Evolutionary conservation across 768 basidiomycete species (phyloP).

Genomic region (Gelatoporia subvermispora): DNA sequence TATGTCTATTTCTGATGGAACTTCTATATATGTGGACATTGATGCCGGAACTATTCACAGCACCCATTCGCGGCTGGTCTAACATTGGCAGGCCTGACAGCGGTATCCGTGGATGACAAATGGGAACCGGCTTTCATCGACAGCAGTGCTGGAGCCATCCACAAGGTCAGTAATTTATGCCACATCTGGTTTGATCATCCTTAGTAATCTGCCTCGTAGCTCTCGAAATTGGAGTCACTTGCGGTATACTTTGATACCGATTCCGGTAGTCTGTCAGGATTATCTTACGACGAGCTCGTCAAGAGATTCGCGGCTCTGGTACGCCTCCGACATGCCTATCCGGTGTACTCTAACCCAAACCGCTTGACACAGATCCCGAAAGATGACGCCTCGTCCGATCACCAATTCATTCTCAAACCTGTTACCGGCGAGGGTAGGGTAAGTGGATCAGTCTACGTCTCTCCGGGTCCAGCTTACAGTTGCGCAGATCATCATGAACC

Average conservation of each 20-base stretch:
- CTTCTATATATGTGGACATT: not conserved
- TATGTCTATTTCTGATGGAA: constrained; percentile 33
- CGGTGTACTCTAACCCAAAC: not conserved
- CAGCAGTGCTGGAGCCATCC: constrained; percentile 79
- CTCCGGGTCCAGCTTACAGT: constrained; percentile 1
- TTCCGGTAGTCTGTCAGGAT: constrained; percentile 68
- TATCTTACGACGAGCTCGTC: constrained; percentile 59
- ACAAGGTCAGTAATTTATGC: constrained; percentile 56
- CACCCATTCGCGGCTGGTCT: constrained; percentile 93
- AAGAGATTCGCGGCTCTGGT: constrained; percentile 75
- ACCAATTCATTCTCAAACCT: constrained; percentile 94
- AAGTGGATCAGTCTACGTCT: constrained; percentile 22
- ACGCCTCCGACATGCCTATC: constrained; percentile 5
- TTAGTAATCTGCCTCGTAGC: constrained; percentile 35
- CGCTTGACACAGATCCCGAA: constrained; percentile 44
- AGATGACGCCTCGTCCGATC: constrained; percentile 43
- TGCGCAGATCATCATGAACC: constrained; percentile 72
- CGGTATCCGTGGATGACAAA: constrained; percentile 79
- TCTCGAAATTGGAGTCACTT: constrained; percentile 82
- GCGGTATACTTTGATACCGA: constrained; percentile 97
- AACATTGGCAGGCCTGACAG: constrained; percentile 83
- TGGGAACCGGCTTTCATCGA: constrained; percentile 94
- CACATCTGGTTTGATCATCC: not conserved
- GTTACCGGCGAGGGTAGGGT: constrained; percentile 94
- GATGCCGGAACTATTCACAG: constrained; percentile 32